A percentile compares a stretch with the other conserved stretches of the same genome.
phyloP scores from a whole-genome alignment of 2,329 filamentous ascomycete species.

The Coccinonectria pachysandricola region DNA sequence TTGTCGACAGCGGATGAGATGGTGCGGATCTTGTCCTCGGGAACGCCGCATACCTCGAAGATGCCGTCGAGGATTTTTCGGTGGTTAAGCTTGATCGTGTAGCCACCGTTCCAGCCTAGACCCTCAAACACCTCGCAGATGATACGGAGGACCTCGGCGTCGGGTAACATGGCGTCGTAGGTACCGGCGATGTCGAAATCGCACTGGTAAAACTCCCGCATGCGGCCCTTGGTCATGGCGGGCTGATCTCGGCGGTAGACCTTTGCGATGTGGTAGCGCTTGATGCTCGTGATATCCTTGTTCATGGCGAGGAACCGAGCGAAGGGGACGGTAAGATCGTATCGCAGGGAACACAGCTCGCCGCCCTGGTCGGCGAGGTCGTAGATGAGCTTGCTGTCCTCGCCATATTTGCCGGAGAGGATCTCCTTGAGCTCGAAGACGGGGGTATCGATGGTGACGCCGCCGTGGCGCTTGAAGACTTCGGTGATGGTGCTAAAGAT shows the following conservation, averaged over 20 bases:
- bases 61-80: slow-evolving; percentile 87
- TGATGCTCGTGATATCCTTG: slow-evolving; percentile 68
- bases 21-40: slow-evolving; percentile 72
- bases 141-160: slow-evolving; percentile 80
- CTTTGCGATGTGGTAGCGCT: slow-evolving; percentile 92
- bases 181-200: slow-evolving; percentile 89
- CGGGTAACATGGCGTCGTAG: slow-evolving; percentile 85
- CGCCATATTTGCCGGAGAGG: slow-evolving; percentile 80
- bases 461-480: slow-evolving; percentile 78
- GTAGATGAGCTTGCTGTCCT: slow-evolving; percentile 88
- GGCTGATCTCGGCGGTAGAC: slow-evolving; percentile 46
- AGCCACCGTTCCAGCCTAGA: slow-evolving; percentile 61
- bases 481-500: slow-evolving; percentile 67
- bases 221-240: slow-evolving; percentile 77
- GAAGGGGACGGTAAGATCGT: slow-evolving; percentile 83
- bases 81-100: slow-evolving; percentile 92
- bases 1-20: slow-evolving; percentile 95
- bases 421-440: slow-evolving; percentile 86
- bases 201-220: slow-evolving; percentile 96
- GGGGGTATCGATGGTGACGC: slow-evolving; percentile 66
- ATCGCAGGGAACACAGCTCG: slow-evolving; percentile 63
- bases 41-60: slow-evolving; percentile 85
- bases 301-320: slow-evolving; percentile 93
- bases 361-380: slow-evolving; percentile 80
- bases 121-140: slow-evolving; percentile 76